A percentile compares a stretch with the other conserved stretches of the same genome.
Evolutionary conservation across 331 rosid species (phyloP).

Genomic region (Stylosanthes scabra): DNA sequence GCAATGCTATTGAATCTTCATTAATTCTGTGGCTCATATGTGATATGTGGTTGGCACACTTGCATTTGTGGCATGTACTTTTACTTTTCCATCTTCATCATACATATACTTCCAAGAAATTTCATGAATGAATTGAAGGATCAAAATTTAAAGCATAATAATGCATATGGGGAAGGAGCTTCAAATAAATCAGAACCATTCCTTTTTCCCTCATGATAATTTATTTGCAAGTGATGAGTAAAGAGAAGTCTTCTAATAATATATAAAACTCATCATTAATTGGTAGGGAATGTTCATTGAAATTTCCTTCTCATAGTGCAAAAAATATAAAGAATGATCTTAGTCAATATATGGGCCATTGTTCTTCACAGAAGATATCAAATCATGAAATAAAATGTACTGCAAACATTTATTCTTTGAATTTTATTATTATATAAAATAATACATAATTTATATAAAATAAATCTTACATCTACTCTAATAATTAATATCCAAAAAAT

Average conservation of each 20-base stretch:
- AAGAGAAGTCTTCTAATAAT: not conserved
- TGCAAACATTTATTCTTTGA: not conserved
- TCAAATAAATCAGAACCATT: constrained; percentile 27
- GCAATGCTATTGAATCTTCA: not conserved
- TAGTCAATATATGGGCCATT: constrained; percentile 7
- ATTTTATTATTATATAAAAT: not conserved
- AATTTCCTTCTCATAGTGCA: constrained; percentile 10
- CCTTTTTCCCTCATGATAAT: constrained; percentile 4
- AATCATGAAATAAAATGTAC: not conserved
- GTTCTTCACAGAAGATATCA: not conserved
- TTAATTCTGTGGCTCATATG: not conserved
- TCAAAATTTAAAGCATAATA: not conserved
- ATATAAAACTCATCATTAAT: constrained; percentile 10
- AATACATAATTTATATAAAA: no score
- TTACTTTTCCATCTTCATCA: constrained; percentile 7
- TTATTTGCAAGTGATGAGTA: not conserved
- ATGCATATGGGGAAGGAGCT: not conserved
- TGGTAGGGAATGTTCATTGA: not conserved
- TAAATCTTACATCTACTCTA: no score
- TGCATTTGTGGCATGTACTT: not conserved
- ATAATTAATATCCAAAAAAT: no score
- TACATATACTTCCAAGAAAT: not conserved
- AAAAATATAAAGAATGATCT: not conserved
- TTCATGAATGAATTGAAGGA: constrained; percentile 13
- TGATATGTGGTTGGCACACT: not conserved